These are phyloP conservation scores for Trypanosoma avium DNA, from an alignment of 208 protist species.

Conservation along the genomic window DNA sequence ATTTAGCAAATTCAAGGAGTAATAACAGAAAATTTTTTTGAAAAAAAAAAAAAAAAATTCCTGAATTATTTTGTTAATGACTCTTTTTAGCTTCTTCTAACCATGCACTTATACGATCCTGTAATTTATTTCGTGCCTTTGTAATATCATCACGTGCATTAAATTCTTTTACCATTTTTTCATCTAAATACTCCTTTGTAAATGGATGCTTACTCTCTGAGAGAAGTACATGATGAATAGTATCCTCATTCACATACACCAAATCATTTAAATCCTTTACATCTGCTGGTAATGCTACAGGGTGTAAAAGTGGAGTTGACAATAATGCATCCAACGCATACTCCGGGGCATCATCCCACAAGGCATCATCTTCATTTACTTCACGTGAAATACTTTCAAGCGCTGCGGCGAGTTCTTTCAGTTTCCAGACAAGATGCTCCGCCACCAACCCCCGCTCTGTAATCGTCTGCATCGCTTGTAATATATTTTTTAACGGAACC, in stretches of 20 bases:
- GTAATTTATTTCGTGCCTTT: constrained; percentile 45
- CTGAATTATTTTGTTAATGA: not conserved
- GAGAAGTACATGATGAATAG: constrained; percentile 82
- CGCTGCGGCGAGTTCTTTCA: constrained; percentile 57
- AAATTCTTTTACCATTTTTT: constrained; percentile 79
- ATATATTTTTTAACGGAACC: constrained; percentile 57
- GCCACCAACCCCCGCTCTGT: constrained; percentile 66
- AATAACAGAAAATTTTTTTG: no score
- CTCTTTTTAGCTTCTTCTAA: constrained; percentile 34
- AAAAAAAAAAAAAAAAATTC: no score
- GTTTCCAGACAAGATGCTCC: constrained; percentile 57
- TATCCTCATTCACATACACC: constrained; percentile 82
- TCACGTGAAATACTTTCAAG: constrained; percentile 50
- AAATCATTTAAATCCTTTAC: constrained; percentile 78
- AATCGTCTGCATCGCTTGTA: constrained; percentile 53
- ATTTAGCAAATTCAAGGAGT: no score
- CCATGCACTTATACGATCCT: constrained; percentile 66
- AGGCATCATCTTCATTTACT: constrained; percentile 68
- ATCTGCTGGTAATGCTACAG: constrained; percentile 79
- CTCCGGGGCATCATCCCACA: constrained; percentile 88
- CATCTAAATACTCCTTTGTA: constrained; percentile 88
- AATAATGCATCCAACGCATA: constrained; percentile 83
- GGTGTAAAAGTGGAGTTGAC: constrained; percentile 73
- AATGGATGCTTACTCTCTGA: constrained; percentile 89
- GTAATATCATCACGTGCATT: constrained; percentile 71